These are phyloP conservation scores for Tirmania nivea DNA, from an alignment of 495 filamentous ascomycete species.

Conservation along the genomic window DNA sequence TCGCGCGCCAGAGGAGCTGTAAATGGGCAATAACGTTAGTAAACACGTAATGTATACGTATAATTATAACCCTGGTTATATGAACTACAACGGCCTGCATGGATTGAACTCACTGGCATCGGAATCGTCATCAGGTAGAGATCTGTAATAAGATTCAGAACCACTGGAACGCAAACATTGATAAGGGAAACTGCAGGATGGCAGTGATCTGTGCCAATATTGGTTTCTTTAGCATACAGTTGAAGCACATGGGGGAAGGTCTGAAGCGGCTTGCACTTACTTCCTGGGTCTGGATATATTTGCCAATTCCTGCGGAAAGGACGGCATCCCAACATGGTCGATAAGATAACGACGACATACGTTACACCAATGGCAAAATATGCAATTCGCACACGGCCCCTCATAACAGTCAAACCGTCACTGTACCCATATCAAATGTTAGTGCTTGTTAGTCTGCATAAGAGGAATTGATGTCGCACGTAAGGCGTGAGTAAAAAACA, in stretches of 20 bases:
- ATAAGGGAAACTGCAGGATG: slow-evolving; percentile 14
- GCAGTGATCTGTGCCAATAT: slow-evolving; percentile 8
- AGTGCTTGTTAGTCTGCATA: slow-evolving; percentile 4
- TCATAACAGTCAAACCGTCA: not conserved
- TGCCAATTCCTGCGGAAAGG: slow-evolving; percentile 37
- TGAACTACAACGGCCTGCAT: too few relatives aligned
- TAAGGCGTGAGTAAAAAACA: slow-evolving; percentile 34
- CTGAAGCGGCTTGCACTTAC: slow-evolving; percentile 18
- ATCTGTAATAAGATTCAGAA: slow-evolving; percentile 32
- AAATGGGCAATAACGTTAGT: not conserved
- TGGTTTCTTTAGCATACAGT: not conserved
- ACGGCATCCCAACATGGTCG: slow-evolving; percentile 27
- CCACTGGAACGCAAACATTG: slow-evolving; percentile 18
- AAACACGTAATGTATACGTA: not conserved
- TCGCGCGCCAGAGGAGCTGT: slow-evolving; percentile 33
- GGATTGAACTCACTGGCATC: slow-evolving; percentile 25
- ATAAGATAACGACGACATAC: slow-evolving; percentile 30
- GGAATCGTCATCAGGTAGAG: slow-evolving; percentile 35
- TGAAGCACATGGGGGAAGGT: not conserved
- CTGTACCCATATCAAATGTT: not conserved
- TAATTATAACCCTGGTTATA: too few relatives aligned
- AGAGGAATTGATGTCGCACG: slow-evolving; percentile 21
- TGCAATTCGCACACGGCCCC: slow-evolving; percentile 9
- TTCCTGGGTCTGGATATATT: slow-evolving; percentile 34
- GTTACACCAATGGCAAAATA: slow-evolving; percentile 26